Evolutionary conservation across 1,139 yeast genomes (phyloP).

Genomic region (Wickerhamiella infanticola): DNA sequence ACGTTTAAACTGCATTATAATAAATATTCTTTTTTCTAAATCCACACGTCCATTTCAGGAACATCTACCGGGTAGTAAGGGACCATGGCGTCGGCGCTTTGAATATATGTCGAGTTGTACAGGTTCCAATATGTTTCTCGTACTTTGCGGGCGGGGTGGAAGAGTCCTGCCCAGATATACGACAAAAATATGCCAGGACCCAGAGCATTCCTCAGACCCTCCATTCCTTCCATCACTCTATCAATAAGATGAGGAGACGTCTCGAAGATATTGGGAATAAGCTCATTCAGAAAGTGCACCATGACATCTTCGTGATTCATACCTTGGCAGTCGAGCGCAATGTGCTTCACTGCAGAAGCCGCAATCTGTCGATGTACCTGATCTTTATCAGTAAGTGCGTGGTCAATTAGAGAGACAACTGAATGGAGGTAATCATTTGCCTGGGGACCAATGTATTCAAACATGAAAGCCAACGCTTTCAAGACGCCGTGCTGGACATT

Average conservation of each 20-base stretch:
- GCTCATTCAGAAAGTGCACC: slow-evolving; percentile 55
- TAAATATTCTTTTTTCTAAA: slow-evolving; percentile 13
- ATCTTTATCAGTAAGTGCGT: slow-evolving; percentile 83
- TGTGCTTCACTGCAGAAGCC: slow-evolving; percentile 68
- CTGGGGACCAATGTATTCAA: slow-evolving; percentile 79
- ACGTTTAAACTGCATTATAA: neutral
- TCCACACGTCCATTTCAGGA: slow-evolving; percentile 30
- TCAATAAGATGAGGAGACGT: slow-evolving; percentile 89
- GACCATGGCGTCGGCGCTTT: slow-evolving; percentile 58
- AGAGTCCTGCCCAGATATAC: slow-evolving; percentile 76
- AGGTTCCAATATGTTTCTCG: slow-evolving; percentile 75
- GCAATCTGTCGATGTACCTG: slow-evolving; percentile 94
- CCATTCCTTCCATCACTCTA: slow-evolving; percentile 68
- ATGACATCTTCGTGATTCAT: slow-evolving; percentile 60
- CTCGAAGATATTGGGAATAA: slow-evolving; percentile 77
- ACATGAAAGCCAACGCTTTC: slow-evolving; percentile 82
- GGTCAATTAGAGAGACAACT: slow-evolving; percentile 66
- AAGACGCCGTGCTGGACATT: slow-evolving; percentile 93
- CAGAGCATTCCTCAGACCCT: slow-evolving; percentile 52
- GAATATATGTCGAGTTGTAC: slow-evolving; percentile 63
- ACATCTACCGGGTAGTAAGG: slow-evolving; percentile 56
- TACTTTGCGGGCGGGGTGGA: slow-evolving; percentile 87
- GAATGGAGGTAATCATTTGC: slow-evolving; percentile 76
- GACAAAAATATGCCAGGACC: slow-evolving; percentile 66
- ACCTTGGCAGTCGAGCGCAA: slow-evolving; percentile 70